Conservation (phyloP, 306 rosid genomes). For the Neltuma alba region DNA sequence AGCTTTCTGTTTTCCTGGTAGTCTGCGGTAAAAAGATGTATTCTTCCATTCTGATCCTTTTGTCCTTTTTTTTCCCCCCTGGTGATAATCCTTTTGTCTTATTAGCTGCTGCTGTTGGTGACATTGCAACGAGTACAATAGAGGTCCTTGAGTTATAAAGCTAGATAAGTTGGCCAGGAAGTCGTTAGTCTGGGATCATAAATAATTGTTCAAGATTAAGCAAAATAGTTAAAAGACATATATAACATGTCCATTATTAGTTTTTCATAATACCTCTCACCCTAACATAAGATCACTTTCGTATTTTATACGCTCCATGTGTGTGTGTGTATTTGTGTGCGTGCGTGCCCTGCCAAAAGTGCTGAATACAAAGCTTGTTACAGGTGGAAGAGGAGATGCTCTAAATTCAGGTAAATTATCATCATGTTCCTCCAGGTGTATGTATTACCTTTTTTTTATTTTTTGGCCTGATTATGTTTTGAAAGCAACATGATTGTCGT, state of each 20-base stretch:
- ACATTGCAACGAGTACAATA: slow-evolving; percentile 51
- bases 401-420: slow-evolving; percentile 54
- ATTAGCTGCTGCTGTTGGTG: too few relatives aligned
- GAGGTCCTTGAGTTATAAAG: slow-evolving; percentile 48
- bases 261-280: background rate
- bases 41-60: too few relatives aligned
- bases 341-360: background rate
- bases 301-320: background rate
- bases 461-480: slow-evolving; percentile 19
- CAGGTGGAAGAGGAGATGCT: slow-evolving; percentile 54
- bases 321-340: background rate
- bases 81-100: too few relatives aligned
- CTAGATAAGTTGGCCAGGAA: slow-evolving; percentile 47
- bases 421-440: background rate
- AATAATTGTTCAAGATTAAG: background rate
- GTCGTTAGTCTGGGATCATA: background rate
- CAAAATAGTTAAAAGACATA: background rate
- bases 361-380: slow-evolving; percentile 37
- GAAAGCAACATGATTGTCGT: slow-evolving; percentile 26
- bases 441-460: background rate
- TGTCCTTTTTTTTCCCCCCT: too few relatives aligned
- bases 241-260: background rate
- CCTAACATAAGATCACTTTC: background rate
- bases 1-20: slow-evolving; percentile 8
- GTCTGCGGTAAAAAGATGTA: background rate